Evolutionary conservation across 805 yeast genomes (phyloP), one percentile per base, ranked within the genome.

Genomic region (Wickerhamomyces strasburgensis): DNA sequence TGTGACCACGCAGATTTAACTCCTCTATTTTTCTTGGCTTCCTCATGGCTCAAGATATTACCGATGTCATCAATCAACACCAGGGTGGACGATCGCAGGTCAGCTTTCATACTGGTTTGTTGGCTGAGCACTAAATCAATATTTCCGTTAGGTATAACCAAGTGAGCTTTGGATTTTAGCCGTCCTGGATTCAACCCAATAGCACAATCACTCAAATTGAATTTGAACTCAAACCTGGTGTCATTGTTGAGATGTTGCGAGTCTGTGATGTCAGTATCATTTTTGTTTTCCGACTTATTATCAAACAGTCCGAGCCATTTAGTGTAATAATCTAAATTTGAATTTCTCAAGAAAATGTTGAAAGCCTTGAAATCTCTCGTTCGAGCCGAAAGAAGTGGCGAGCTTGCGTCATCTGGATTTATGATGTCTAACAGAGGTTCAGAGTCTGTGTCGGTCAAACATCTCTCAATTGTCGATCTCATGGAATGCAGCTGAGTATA

Each of bases 101-200:
- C 69, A 10, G 72, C 51, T 37, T 68, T 73, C 5, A 68, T 40
- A 38, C 54, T 57, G 11, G 57, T 53, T 28, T 57, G 66, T 17
- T 42, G 9, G 54, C 66, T 58, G 14, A 68, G 42, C 2, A 63
- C 55, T 2, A 80, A 35, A 32, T 76, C 83, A 5, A 74, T 58
- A 29, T 61, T 73, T 5, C 84, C 88, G 37, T 70, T 71, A 10
- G 69, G 65, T 0, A 83, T 40, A 1, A 73, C 60, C 5, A 85
- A 34, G 5, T 67, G 57, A 0, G 78, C 70, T 42, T 78, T 77
- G n/a, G 82, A 68, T 0, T 51, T 47, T 14, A 86, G 53, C 37
- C 80, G 58, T 7, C 75, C 74, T 0, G 96, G 95, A 19, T 66
- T 70, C 18, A 86, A 51, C 0, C 84, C 84, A 24, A 86, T 42